Evolutionary conservation across 2,329 filamentous ascomycete genomes (phyloP), one percentile per base, ranked within the genome.

Genomic region (Fusarium sp.): DNA sequence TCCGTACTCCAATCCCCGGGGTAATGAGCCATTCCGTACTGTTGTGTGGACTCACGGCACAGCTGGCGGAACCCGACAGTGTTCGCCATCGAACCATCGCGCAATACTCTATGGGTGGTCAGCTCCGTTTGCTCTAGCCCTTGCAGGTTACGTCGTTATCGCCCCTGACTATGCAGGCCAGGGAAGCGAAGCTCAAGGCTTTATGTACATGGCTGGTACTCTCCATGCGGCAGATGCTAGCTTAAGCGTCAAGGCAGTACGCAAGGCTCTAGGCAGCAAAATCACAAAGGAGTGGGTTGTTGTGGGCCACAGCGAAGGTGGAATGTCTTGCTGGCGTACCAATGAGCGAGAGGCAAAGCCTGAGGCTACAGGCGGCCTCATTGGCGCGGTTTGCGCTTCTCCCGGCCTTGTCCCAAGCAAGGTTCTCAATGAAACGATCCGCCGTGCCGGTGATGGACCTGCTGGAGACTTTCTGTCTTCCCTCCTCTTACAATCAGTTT

Each of bases 41-140:
- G 12, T 78, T 8, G 78, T 73, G 15, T 79, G 78, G 78, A 64
- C 77, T 1, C 77, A 79, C 44, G 78, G 78, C 0, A 79, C 77
- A 5, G 73, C 76, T 14, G 78, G 78, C 5, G 41, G 62, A 30
- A 58, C 34, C 3, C 72, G 75, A 7, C 52, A 68, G 4, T 79
- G 78, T 34, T 73, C 78, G 14, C 70, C 77, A 7, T 75, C 67
- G 8, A 79, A 79, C 61, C 63, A 77, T 32, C 68, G 66, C 36
- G 52, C 59, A 32, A 60, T 79, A 4, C 68, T 77, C 51, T 79
- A 79, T 48, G 68, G 66, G 32, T 79, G 70, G 68, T 10, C 72
- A 28, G 75, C 60, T 6, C 74, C 76, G 0, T 75, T 79, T 4
- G 34, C 54, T 5, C 42, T 75, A 32, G 77, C 73, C 0, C 30